Evolutionary conservation across 2,329 filamentous ascomycete genomes (phyloP).

Genomic region (Phialocephala sp.): DNA sequence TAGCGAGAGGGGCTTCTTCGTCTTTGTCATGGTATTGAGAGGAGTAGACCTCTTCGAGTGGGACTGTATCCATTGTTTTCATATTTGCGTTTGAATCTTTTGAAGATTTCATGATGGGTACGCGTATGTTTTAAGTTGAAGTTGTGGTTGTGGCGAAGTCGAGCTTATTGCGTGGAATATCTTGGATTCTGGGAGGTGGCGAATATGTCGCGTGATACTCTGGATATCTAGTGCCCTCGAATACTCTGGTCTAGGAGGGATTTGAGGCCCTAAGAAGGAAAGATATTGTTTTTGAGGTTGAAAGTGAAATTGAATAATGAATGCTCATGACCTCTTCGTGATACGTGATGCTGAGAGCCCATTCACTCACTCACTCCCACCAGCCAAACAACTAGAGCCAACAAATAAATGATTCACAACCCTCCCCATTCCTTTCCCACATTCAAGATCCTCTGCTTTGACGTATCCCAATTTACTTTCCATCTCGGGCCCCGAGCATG

Average conservation of each 20-base stretch:
- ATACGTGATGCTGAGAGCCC: background rate
- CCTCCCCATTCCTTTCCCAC: background rate
- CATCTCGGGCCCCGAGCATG: no score
- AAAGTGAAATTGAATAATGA: background rate
- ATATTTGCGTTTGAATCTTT: background rate
- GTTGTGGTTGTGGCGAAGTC: slow-evolving; percentile 5
- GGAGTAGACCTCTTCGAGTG: background rate
- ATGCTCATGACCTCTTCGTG: background rate
- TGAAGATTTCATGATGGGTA: background rate
- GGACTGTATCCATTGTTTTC: background rate
- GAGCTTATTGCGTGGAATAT: slow-evolving; percentile 4
- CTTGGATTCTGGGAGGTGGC: background rate
- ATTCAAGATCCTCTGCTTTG: background rate
- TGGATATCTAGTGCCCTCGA: background rate
- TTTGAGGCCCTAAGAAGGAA: background rate
- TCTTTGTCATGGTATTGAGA: background rate
- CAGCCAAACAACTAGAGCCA: background rate
- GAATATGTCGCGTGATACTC: slow-evolving; percentile 2
- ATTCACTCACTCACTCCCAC: background rate
- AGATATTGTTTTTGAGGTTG: background rate
- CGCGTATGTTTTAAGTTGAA: background rate
- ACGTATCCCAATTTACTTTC: no score
- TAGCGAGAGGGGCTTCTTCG: background rate
- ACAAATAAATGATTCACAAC: slow-evolving; percentile 1
- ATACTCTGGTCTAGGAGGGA: background rate